Conservation (phyloP, 257 asterid species). For the Solanum bulbocastanum region DNA sequence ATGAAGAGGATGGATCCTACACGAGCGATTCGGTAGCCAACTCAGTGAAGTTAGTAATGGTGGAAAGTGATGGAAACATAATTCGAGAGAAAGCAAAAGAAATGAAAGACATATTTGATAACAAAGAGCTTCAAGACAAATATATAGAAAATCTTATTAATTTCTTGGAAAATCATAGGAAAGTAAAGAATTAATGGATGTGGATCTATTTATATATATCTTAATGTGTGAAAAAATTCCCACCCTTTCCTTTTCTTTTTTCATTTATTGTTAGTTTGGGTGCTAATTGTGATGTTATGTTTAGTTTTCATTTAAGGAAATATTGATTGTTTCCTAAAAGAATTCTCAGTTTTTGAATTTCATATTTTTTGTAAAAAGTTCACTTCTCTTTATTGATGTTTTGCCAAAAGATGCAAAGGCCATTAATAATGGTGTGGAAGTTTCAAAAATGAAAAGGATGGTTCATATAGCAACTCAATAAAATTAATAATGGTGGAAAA, state of each 20-base stretch:
- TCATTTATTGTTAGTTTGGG: neutral
- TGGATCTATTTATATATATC: neutral
- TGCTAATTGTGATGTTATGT: neutral
- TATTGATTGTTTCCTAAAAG: no score
- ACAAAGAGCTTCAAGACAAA: constrained; percentile 3
- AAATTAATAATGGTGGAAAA: no score
- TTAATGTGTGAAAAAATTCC: neutral
- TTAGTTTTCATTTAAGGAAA: no score
- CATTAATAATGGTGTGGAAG: no score
- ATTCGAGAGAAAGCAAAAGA: constrained; percentile 12
- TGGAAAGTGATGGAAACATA: neutral
- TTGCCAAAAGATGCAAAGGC: no score
- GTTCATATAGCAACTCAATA: no score
- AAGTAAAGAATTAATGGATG: neutral
- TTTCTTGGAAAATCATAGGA: constrained; percentile 11
- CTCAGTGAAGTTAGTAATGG: constrained; percentile 15
- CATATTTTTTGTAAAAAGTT: no score
- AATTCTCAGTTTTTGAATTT: no score
- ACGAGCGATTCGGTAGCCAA: constrained; percentile 19
- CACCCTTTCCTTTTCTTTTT: neutral
- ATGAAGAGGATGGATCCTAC: constrained; percentile 19
- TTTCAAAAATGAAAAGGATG: no score
- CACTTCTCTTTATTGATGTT: no score
- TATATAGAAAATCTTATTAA: constrained; percentile 6
- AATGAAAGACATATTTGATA: constrained; percentile 4